Base-by-base conservation (phyloP, 1,284 basidiomycete species). In the Flammula alnicola region DNA sequence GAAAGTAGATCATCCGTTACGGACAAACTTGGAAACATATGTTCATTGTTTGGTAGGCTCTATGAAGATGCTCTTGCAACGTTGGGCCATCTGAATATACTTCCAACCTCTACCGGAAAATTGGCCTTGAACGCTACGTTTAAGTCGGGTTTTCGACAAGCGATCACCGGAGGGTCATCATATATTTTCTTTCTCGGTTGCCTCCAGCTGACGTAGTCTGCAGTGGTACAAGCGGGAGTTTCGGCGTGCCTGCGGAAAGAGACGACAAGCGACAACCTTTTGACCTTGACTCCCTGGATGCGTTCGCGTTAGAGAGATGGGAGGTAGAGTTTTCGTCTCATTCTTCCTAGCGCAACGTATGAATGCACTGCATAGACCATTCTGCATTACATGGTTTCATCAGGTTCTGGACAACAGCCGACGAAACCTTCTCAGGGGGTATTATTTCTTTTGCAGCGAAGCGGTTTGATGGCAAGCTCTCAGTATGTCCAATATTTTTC, bases 381-480 rank as follows among this genome's bases (percentile, higher is more conserved):
- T 60, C 78, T 98, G 44, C 95, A 98, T 70, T 99, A 93, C 68
- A 98, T 99, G 95, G 97, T 99, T 1, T 95, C 95, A 2, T 95
- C 93, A 22, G 90, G 90, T 6, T 90, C 83, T 46, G 81, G 81
- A 32, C 81, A 84, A 64, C 71, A 76, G 57, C 80, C 79, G 49
- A 72, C 83, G n/a, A 81, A 80, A 58, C 91, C 92, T 40, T 85
- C 93, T 30, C 76, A 86, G 63, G 86, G 85, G 30, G 95, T 98
- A 7, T 74, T 97, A 12, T 90, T 86, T 63, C 79, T 98, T 10
- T 76, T 99, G 3, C 79, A 91, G 57, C 76, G 85, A 23, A 93
- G 93, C 62, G 89, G 90, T n/a, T 78, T 98, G 52, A 98, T 99
- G 92, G 77, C 80, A 11, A 79, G 63, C 49, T 63, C 71, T 33